These are phyloP conservation scores for Termitomyces sp. DNA, from an alignment of 768 basidiomycete genomes.

Conservation along the genomic window DNA sequence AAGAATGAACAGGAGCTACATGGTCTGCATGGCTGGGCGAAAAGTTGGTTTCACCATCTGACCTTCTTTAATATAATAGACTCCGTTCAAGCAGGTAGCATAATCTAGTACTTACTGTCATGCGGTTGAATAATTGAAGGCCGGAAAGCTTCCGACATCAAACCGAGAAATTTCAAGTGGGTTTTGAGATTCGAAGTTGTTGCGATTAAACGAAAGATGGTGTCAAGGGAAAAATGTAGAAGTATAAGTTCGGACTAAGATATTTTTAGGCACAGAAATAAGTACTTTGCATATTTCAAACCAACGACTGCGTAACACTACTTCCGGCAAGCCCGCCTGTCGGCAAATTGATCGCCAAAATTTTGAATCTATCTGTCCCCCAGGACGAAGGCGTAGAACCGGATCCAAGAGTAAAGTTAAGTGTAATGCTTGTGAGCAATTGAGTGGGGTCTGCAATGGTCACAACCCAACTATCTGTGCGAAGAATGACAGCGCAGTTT, in stretches of 20 bases:
- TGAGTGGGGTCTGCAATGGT: conserved; percentile 71
- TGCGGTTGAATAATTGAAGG: too few relatives aligned
- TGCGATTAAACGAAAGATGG: too few relatives aligned
- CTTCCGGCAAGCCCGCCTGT: conserved; percentile 20
- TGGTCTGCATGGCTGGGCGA: not conserved
- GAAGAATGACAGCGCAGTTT: conserved; percentile 42
- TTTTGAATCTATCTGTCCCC: conserved; percentile 22
- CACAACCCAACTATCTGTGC: conserved; percentile 35
- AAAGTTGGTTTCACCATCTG: not conserved
- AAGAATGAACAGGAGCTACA: not conserved
- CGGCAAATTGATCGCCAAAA: conserved; percentile 19
- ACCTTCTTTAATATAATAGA: not conserved
- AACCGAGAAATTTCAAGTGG: too few relatives aligned
- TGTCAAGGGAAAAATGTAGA: not conserved
- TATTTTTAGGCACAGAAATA: not conserved
- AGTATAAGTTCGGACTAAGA: not conserved
- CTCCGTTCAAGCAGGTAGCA: too few relatives aligned
- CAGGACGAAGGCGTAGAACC: conserved; percentile 8
- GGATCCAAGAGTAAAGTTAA: conserved; percentile 23
- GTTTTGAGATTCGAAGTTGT: too few relatives aligned
- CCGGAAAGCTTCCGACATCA: too few relatives aligned
- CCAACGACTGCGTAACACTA: conserved; percentile 18
- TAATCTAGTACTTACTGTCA: too few relatives aligned
- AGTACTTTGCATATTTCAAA: not conserved
- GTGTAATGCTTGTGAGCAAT: conserved; percentile 26